Percentiles rank a stretch among this genome's conserved stretches.
phyloP scores from a whole-genome alignment of 768 basidiomycete species.

The Pleurotus djamor region DNA sequence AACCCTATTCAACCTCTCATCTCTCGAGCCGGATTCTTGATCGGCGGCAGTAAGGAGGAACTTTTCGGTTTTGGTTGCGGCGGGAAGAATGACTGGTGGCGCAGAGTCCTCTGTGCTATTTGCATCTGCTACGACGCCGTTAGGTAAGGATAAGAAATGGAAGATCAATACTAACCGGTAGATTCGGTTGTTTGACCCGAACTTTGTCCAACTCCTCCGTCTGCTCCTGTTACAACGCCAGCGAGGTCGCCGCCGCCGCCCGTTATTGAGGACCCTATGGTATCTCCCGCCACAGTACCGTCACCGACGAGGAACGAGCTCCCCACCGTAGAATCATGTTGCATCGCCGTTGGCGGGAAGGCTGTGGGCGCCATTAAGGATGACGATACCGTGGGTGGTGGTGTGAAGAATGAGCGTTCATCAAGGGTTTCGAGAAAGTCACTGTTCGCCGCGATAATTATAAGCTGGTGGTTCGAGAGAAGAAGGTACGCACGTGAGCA shows the following conservation, averaged over 20 bases:
- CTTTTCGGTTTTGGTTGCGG: slow-evolving; percentile 79
- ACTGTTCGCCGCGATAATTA: slow-evolving; percentile 30
- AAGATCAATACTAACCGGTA: slow-evolving; percentile 7
- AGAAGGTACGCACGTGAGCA: slow-evolving; percentile 57
- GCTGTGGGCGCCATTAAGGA: slow-evolving; percentile 45
- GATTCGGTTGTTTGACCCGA: slow-evolving; percentile 10
- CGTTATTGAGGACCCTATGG: no score
- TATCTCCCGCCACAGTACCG: no score
- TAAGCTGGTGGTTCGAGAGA: background rate
- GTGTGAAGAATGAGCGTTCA: slow-evolving; percentile 79
- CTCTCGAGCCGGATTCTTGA: slow-evolving; percentile 86
- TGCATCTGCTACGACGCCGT: background rate
- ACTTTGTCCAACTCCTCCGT: background rate
- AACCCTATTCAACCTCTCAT: slow-evolving; percentile 86
- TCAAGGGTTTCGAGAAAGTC: slow-evolving; percentile 90
- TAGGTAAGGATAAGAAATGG: slow-evolving; percentile 5
- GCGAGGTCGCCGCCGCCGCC: no score
- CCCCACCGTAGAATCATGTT: background rate
- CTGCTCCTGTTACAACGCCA: no score
- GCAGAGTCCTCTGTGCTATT: slow-evolving; percentile 26
- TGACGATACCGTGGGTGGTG: slow-evolving; percentile 45
- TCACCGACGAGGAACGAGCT: no score
- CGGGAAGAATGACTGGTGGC: slow-evolving; percentile 54
- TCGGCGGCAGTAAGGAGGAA: slow-evolving; percentile 95
- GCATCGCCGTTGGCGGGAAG: slow-evolving; percentile 12